Evolutionary conservation across 208 protist genomes (phyloP).

Genomic region (Leishmania gerbilli): DNA sequence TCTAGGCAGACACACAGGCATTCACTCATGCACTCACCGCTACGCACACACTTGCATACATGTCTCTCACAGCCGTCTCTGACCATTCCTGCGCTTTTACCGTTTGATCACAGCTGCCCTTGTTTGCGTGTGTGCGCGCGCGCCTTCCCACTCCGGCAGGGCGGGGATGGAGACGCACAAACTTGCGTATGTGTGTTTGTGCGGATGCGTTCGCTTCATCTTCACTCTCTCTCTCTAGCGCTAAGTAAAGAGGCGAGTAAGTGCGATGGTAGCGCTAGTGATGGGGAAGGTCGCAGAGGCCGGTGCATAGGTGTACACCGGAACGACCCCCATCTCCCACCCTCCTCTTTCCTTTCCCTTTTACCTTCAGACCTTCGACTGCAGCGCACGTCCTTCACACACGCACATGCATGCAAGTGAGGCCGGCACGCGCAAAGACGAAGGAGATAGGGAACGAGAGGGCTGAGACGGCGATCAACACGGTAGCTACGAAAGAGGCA

Average conservation of each 20-base stretch:
- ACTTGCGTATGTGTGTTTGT: neutral
- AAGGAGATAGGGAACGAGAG: neutral
- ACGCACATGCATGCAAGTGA: neutral
- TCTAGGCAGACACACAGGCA: neutral
- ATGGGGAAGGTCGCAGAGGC: neutral
- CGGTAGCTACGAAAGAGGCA: neutral
- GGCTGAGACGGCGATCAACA: neutral
- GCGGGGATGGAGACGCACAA: no score
- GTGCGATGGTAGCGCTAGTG: neutral
- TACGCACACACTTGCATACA: neutral
- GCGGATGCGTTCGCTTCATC: neutral
- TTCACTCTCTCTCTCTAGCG: neutral
- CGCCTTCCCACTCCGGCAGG: neutral
- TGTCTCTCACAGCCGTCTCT: neutral
- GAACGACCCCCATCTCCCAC: neutral
- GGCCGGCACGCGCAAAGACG: neutral
- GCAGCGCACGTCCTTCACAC: conserved; percentile 5
- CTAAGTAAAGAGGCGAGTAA: neutral
- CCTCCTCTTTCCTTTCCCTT: neutral
- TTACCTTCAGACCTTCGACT: neutral
- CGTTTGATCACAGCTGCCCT: neutral
- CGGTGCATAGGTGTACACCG: neutral
- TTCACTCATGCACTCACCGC: neutral
- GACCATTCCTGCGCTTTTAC: neutral
- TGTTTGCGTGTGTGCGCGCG: neutral